phyloP scores from a whole-genome alignment of 257 asterid species.

The Solanum ossicruentum region DNA sequence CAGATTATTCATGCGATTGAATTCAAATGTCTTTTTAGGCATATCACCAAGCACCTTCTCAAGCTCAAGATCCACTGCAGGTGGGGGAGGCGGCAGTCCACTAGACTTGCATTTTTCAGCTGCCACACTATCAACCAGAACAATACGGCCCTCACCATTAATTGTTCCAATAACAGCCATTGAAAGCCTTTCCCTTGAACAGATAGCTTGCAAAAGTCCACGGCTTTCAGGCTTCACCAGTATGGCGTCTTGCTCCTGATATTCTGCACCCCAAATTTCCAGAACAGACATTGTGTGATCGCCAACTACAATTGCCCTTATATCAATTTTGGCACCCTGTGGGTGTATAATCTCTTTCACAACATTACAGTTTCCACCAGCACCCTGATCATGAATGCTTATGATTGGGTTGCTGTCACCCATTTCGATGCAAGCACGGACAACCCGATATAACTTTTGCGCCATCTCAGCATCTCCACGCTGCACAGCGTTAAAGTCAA shows the following conservation, averaged over 20 bases:
- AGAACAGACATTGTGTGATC: conserved; percentile 88
- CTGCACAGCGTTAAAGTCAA: conserved; percentile 84
- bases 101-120: conserved; percentile 26
- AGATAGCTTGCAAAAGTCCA: conserved; percentile 44
- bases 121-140: conserved; percentile 56
- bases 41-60: conserved; percentile 97
- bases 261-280: conserved; percentile 99
- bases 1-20: conserved; percentile 31
- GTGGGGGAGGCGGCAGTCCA: conserved; percentile 76
- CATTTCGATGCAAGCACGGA: conserved; percentile 88
- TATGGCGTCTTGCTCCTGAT: conserved; percentile 98
- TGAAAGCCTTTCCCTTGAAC: conserved; percentile 82
- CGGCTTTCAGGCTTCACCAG: conserved; percentile 87
- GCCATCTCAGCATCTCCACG: conserved; percentile 99
- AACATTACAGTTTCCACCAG: conserved; percentile 76
- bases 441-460: conserved; percentile 81
- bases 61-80: conserved; percentile 93
- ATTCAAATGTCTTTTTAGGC: conserved; percentile 90
- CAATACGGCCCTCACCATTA: conserved; percentile 71
- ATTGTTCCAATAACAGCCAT: conserved; percentile 90
- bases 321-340: conserved; percentile 78
- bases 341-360: conserved; percentile 79
- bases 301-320: conserved; percentile 76
- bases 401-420: conserved; percentile 80
- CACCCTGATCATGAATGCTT: conserved; percentile 96